Conservation (phyloP, 768 basidiomycete species). For the Imleria badia region DNA sequence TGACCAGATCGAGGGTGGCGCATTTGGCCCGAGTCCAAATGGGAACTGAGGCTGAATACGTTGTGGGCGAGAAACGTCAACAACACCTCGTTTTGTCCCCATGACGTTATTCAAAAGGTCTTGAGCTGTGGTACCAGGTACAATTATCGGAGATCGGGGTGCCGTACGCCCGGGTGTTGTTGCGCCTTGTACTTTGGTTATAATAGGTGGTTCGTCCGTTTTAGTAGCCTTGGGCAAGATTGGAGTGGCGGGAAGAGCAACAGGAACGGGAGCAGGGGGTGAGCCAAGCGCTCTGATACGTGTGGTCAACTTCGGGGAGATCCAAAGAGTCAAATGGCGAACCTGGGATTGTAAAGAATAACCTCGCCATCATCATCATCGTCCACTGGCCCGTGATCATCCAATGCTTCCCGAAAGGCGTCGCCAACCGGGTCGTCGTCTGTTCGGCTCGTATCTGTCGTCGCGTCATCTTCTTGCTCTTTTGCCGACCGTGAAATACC, state of each 20-base stretch:
- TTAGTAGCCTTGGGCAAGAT: conserved; percentile 1
- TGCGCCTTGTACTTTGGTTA: background rate
- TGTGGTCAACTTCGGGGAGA: conserved; percentile 2
- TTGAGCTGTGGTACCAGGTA: conserved; percentile 55
- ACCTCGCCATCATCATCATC: conserved; percentile 64
- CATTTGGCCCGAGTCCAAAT: conserved; percentile 51
- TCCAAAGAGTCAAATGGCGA: conserved; percentile 8
- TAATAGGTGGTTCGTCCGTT: conserved; percentile 1
- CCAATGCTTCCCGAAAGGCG: conserved; percentile 54
- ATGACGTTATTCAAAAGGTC: conserved; percentile 57
- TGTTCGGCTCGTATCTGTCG: conserved; percentile 67
- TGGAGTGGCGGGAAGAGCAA: conserved; percentile 22
- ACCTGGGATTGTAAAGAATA: conserved; percentile 77
- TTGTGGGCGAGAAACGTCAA: conserved; percentile 17
- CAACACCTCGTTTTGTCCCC: conserved; percentile 17
- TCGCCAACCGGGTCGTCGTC: conserved; percentile 75
- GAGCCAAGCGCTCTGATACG: conserved; percentile 20
- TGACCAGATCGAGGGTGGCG: conserved; percentile 68
- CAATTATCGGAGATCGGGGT: conserved; percentile 23
- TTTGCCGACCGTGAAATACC: background rate
- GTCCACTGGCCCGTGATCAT: conserved; percentile 31
- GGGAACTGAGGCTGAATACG: conserved; percentile 42
- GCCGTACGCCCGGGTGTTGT: conserved; percentile 26
- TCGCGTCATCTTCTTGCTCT: conserved; percentile 56
- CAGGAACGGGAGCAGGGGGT: conserved; percentile 10